These are phyloP conservation scores for Gossypium arboreum DNA, from an alignment of 345 rosid genomes.

Conservation along the genomic window DNA sequence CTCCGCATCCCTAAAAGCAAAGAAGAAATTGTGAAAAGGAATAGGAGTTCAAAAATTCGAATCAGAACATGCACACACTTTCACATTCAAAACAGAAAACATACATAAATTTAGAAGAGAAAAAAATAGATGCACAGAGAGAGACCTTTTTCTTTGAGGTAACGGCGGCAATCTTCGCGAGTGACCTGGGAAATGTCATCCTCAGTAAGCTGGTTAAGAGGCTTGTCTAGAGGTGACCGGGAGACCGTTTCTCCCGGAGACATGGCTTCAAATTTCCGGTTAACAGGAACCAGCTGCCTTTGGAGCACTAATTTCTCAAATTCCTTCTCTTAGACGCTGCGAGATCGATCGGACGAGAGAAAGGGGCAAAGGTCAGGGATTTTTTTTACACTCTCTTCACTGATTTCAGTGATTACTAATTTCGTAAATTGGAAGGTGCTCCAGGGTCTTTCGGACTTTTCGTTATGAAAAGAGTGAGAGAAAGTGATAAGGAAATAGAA, in stretches of 20 bases:
- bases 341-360: slow-evolving; percentile 11
- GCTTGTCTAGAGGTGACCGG: slow-evolving; percentile 38
- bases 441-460: slow-evolving; percentile 2
- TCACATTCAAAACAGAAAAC: background rate
- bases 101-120: background rate
- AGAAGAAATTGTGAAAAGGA: slow-evolving; percentile 4
- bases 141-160: slow-evolving; percentile 43
- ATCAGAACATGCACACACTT: background rate
- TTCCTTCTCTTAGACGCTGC: background rate
- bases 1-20: slow-evolving; percentile 41
- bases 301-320: background rate
- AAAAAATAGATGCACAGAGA: background rate
- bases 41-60: background rate
- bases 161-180: slow-evolving; percentile 55
- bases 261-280: slow-evolving; percentile 22
- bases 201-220: slow-evolving; percentile 41
- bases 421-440: slow-evolving; percentile 21
- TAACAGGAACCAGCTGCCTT: background rate
- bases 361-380: background rate
- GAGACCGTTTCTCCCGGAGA: slow-evolving; percentile 28
- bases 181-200: slow-evolving; percentile 54
- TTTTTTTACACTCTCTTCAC: background rate
- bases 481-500: background rate
- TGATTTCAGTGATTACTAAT: slow-evolving; percentile 11
- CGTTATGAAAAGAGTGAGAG: background rate